Percentiles rank a stretch among this genome's conserved stretches.
These are phyloP conservation scores for Hyphodiscus hymeniophilus DNA, from an alignment of 495 filamentous ascomycete genomes.

Conservation along the genomic window DNA sequence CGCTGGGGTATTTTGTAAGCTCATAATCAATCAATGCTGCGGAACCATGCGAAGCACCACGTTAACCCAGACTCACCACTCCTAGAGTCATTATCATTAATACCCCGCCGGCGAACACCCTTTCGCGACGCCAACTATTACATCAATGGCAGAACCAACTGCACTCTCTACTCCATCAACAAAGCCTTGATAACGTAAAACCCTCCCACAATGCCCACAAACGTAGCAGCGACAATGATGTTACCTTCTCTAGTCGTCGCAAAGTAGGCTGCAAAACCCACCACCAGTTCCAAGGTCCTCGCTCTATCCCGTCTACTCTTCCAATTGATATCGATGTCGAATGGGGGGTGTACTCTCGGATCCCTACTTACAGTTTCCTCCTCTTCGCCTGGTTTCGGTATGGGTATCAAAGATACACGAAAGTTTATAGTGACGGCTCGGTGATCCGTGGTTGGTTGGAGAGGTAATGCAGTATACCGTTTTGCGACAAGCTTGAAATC, in stretches of 20 bases:
- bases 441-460: constrained; percentile 76
- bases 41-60: no score
- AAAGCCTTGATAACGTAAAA: constrained; percentile 13
- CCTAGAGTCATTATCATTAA: no score
- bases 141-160: no score
- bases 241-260: constrained; percentile 19
- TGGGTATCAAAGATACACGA: constrained; percentile 42
- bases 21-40: no score
- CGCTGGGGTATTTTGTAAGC: no score
- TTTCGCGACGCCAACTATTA: no score
- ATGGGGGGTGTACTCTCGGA: constrained; percentile 21
- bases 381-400: constrained; percentile 19
- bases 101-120: no score
- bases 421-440: constrained; percentile 66
- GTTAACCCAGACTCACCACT: no score
- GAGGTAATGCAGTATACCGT: constrained; percentile 64
- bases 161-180: not conserved
- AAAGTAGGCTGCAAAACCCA: constrained; percentile 18
- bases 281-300: constrained; percentile 15
- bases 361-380: constrained; percentile 13
- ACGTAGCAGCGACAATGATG: constrained; percentile 5
- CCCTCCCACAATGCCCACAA: constrained; percentile 13
- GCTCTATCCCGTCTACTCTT: constrained; percentile 16
- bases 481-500: constrained; percentile 35
- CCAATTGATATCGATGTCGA: constrained; percentile 22